A percentile compares a stretch with the other conserved stretches of the same genome.
Evolutionary conservation across 2,329 filamentous ascomycete species (phyloP).

Genomic region (Aureobasidium subglaciale): DNA sequence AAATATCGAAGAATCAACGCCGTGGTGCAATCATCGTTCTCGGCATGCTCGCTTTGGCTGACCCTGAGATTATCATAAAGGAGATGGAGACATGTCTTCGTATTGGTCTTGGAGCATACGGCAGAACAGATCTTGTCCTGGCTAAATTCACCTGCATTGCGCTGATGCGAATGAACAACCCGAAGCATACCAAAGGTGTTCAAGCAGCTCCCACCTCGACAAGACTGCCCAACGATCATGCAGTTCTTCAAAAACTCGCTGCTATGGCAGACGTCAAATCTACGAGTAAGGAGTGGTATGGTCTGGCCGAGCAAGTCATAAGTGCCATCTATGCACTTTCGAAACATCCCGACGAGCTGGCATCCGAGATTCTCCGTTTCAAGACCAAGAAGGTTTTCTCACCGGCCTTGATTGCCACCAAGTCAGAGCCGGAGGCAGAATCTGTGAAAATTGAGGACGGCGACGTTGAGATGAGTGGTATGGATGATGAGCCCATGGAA

Average conservation of each 20-base stretch:
- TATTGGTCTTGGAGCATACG: slow-evolving; percentile 76
- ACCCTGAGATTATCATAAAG: slow-evolving; percentile 84
- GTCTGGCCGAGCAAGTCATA: slow-evolving; percentile 91
- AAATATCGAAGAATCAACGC: slow-evolving; percentile 85
- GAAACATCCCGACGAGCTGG: slow-evolving; percentile 88
- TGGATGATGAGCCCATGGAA: slow-evolving; percentile 22
- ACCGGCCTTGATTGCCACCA: slow-evolving; percentile 28
- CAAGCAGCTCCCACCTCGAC: slow-evolving; percentile 54
- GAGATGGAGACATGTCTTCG: slow-evolving; percentile 93
- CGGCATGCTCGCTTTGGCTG: slow-evolving; percentile 91
- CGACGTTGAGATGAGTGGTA: slow-evolving; percentile 33
- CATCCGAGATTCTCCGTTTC: slow-evolving; percentile 79
- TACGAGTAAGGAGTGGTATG: slow-evolving; percentile 87
- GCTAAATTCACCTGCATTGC: slow-evolving; percentile 96
- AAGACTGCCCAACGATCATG: slow-evolving; percentile 85
- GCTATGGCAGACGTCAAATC: slow-evolving; percentile 79
- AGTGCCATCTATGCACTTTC: slow-evolving; percentile 90
- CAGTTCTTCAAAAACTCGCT: slow-evolving; percentile 71
- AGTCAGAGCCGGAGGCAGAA: slow-evolving; percentile 19
- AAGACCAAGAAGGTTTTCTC: slow-evolving; percentile 80
- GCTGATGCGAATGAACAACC: slow-evolving; percentile 80
- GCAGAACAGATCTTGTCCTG: slow-evolving; percentile 74
- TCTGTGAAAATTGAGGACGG: slow-evolving; percentile 28
- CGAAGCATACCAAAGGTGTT: slow-evolving; percentile 69
- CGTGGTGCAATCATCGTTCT: slow-evolving; percentile 92